Evolutionary conservation across 257 asterid species (phyloP), one percentile per base, ranked within the genome.

Genomic region (Mitragyna speciosa): DNA sequence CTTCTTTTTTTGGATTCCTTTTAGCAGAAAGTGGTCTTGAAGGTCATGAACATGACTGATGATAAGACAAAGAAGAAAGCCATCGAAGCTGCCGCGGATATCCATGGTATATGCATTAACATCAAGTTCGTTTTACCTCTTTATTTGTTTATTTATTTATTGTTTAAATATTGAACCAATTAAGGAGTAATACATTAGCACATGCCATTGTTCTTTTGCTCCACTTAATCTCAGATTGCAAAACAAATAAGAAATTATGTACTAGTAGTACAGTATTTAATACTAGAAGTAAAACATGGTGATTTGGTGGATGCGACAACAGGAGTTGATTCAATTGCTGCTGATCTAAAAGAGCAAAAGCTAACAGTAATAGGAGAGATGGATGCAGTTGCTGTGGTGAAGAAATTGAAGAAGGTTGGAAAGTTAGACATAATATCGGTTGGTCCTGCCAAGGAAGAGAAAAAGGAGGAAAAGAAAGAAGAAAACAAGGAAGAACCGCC

Each of bases 61-160:
- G 94, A 93, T 51, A 93, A 83, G 82, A 93, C 96, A 26, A 93
- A 89, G 89, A 91, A 93, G 87, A 93, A 87, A 81, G 94, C 97
- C 76, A 87, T 92, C 0, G 97, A 92, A 87, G 98, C 97, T 22
- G 97, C 94, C 52, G 97, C 98, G 26, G 96, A 93, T 84, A 83
- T 93, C 65, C 33, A 79, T 1, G 97, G 98, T 93, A 87, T 14
- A 7, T 30, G 26, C 16, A 41, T 26, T 28, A 64, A 14, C 15
- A 15, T 39, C 71, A 31, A 65, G 20, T 11, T 71, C 30, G 45
- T 43, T 20, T 43, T 71, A 0, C 3, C 10, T 22, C 16, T 71
- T 45, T 36, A 36, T 36, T 36, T 36, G 39, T 36, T 36, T 36
- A 4, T 24, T 49, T 4, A 4, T 12, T 51, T 51, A 14, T 51